These are phyloP conservation scores for Aspergillus saccharolyticus DNA, from an alignment of 495 filamentous ascomycete species.

Conservation along the genomic window DNA sequence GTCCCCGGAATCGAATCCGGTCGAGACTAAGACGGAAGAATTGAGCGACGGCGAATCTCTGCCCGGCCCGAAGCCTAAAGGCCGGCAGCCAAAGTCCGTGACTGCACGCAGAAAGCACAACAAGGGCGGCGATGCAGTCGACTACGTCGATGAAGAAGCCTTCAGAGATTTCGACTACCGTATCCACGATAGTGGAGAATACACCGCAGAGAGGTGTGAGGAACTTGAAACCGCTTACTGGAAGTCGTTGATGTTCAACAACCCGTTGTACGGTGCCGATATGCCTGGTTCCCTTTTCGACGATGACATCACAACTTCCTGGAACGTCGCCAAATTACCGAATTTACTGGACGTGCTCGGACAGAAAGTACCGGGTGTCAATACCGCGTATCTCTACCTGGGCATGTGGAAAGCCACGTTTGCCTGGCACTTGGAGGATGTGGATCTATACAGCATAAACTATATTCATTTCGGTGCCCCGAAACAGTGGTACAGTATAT, in stretches of 20 bases:
- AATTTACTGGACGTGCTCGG: conserved; percentile 93
- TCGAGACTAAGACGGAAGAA: conserved; percentile 45
- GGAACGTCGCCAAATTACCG: conserved; percentile 92
- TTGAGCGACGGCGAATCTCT: conserved; percentile 49
- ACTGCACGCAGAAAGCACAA: conserved; percentile 75
- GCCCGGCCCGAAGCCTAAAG: conserved; percentile 41
- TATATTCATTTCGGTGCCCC: conserved; percentile 98
- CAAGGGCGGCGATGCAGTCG: conserved; percentile 55
- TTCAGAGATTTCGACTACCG: conserved; percentile 88
- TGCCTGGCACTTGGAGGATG: conserved; percentile 97
- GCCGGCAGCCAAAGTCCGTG: conserved; percentile 54
- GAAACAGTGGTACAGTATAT: conserved; percentile 99
- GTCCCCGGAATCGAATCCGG: conserved; percentile 45
- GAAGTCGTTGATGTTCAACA: conserved; percentile 91
- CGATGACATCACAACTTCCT: conserved; percentile 64
- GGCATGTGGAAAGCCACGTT: conserved; percentile 99
- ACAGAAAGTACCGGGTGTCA: conserved; percentile 92
- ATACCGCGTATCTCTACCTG: conserved; percentile 96
- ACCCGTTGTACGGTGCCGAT: conserved; percentile 93
- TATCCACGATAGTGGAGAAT: conserved; percentile 75
- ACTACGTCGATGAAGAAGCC: conserved; percentile 73
- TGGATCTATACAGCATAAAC: conserved; percentile 99
- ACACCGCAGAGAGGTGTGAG: conserved; percentile 82
- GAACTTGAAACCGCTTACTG: conserved; percentile 93
- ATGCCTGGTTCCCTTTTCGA: conserved; percentile 96